These are phyloP conservation scores for Psilocybe azurescens DNA, from an alignment of 768 basidiomycete genomes.

Conservation along the genomic window DNA sequence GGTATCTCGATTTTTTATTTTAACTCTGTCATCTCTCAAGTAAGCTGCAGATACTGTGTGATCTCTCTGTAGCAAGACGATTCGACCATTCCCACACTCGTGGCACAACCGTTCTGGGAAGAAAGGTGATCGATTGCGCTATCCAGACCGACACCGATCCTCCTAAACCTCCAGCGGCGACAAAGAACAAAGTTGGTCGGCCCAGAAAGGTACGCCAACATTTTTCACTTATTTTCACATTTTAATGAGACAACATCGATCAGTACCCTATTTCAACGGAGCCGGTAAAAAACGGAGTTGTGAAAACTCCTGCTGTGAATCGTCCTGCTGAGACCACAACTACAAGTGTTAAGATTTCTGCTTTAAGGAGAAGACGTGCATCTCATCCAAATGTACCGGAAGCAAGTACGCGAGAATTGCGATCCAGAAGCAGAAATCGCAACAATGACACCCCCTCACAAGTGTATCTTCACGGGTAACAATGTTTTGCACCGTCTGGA, in stretches of 20 bases:
- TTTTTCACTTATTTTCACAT: not conserved
- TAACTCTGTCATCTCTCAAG: not conserved
- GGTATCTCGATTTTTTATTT: constrained; percentile 36
- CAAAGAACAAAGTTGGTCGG: constrained; percentile 30
- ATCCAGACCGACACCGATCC: constrained; percentile 36
- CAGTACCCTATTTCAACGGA: constrained; percentile 20
- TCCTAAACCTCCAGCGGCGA: constrained; percentile 11
- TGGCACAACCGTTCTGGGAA: constrained; percentile 11
- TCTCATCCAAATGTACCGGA: constrained; percentile 34
- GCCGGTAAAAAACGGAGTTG: constrained; percentile 14
- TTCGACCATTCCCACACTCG: constrained; percentile 15
- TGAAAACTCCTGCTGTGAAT: constrained; percentile 18
- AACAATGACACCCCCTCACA: constrained; percentile 39
- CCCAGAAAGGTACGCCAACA: constrained; percentile 25
- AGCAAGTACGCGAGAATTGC: constrained; percentile 46
- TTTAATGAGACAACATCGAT: not conserved
- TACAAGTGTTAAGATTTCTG: constrained; percentile 39
- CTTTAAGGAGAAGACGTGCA: constrained; percentile 42
- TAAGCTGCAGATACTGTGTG: constrained; percentile 32
- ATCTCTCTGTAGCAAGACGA: constrained; percentile 20
- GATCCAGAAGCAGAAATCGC: constrained; percentile 49
- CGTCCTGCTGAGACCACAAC: constrained; percentile 29
- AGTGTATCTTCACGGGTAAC: constrained; percentile 46
- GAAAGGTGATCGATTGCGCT: constrained; percentile 29
- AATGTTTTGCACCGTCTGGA: not conserved